These are phyloP conservation scores for Aegilops longissima DNA, from an alignment of 176 grass and related monocot species.

Conservation along the genomic window DNA sequence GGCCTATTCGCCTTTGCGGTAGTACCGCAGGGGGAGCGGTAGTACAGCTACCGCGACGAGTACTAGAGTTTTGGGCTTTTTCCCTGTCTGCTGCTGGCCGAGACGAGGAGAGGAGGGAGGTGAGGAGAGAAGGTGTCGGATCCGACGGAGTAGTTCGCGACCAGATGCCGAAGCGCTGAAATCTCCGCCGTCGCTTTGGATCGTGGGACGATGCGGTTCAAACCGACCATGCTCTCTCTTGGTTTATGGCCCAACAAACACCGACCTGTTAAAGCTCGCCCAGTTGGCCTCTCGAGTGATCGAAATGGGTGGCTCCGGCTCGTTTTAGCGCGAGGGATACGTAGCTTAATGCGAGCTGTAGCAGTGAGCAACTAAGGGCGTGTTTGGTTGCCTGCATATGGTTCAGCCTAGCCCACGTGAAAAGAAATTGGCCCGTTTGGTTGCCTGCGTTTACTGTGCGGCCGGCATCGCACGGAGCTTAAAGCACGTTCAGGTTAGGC, in stretches of 20 bases:
- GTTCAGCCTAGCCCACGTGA: no score
- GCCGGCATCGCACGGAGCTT: no score
- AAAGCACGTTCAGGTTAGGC: no score
- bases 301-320: no score
- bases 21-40: no score
- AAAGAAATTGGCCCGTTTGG: no score
- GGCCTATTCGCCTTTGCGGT: no score
- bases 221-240: background rate
- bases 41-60: background rate
- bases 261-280: background rate
- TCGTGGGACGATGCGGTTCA: background rate
- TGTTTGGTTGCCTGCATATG: no score
- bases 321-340: no score
- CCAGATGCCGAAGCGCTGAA: background rate
- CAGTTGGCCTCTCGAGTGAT: background rate
- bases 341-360: no score
- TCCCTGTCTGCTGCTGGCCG: background rate
- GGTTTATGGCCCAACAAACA: background rate
- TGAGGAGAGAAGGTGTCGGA: slow-evolving; percentile 6
- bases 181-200: slow-evolving; percentile 17
- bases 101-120: background rate
- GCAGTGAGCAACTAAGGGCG: no score
- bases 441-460: no score
- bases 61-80: slow-evolving; percentile 48
- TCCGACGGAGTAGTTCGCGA: slow-evolving; percentile 15